Conservation (phyloP, 2,329 filamentous ascomycete species). For the Microdochium trichocladiopsis region DNA sequence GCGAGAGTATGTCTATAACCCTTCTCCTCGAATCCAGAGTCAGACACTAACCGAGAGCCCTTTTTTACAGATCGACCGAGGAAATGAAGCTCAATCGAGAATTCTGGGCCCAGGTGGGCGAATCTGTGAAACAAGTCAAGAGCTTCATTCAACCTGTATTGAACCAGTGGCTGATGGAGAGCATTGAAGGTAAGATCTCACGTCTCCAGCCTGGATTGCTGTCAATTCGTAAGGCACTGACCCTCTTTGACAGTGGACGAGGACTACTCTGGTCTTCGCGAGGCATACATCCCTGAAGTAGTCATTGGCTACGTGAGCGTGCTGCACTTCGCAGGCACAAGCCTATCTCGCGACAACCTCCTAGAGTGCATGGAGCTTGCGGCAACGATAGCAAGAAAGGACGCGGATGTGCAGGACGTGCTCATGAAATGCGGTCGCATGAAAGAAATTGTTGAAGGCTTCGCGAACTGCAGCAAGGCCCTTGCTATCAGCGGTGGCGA, state of each 20-base stretch:
- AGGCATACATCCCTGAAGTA: slow-evolving; percentile 77
- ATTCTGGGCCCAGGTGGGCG: slow-evolving; percentile 47
- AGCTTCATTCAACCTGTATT: slow-evolving; percentile 55
- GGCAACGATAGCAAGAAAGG: slow-evolving; percentile 63
- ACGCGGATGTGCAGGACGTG: slow-evolving; percentile 56
- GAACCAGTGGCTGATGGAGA: slow-evolving; percentile 53
- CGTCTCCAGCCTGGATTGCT: background rate
- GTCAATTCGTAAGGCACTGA: slow-evolving; percentile 1
- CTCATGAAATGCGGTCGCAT: slow-evolving; percentile 62
- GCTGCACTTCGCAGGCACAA: slow-evolving; percentile 70
- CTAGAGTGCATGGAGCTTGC: slow-evolving; percentile 85
- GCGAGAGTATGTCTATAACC: slow-evolving; percentile 37
- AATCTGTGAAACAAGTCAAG: slow-evolving; percentile 46
- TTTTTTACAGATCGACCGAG: slow-evolving; percentile 18
- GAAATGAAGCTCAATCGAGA: slow-evolving; percentile 24
- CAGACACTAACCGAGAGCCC: background rate
- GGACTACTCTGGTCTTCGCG: slow-evolving; percentile 60
- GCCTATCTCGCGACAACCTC: slow-evolving; percentile 67
- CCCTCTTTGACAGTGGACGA: slow-evolving; percentile 36
- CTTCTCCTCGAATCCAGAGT: too few relatives aligned
- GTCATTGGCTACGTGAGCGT: slow-evolving; percentile 78
- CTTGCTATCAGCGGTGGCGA: slow-evolving; percentile 50
- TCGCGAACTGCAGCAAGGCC: slow-evolving; percentile 72
- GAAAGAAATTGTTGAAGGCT: slow-evolving; percentile 67
- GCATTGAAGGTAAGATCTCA: slow-evolving; percentile 44